Conservation (phyloP, 2,329 filamentous ascomycete genomes). For the Verticillium dahliae region DNA sequence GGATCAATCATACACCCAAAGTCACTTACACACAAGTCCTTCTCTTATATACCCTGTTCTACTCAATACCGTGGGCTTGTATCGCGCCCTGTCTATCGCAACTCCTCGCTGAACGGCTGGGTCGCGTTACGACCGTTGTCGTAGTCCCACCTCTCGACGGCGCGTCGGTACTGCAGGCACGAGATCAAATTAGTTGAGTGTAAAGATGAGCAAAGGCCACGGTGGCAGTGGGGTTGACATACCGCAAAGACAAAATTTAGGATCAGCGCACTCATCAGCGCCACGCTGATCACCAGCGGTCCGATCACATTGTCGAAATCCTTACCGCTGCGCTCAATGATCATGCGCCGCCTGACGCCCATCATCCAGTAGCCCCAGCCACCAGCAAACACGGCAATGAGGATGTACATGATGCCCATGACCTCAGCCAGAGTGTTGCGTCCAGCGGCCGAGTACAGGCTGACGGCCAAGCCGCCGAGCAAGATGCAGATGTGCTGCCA, state of each 20-base stretch:
- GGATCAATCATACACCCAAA: not conserved
- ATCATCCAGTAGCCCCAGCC: conserved; percentile 86
- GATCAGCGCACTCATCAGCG: conserved; percentile 70
- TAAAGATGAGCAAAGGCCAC: not conserved
- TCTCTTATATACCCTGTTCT: not conserved
- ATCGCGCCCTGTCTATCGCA: not conserved
- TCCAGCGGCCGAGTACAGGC: conserved; percentile 82
- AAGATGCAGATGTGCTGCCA: conserved; percentile 95
- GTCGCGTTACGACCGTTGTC: not conserved
- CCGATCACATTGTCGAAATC: conserved; percentile 89
- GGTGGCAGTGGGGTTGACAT: conserved; percentile 17
- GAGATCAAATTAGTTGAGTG: not conserved
- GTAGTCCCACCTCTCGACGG: not conserved
- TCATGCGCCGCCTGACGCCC: conserved; percentile 68
- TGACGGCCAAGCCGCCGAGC: conserved; percentile 75
- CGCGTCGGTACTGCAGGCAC: not conserved
- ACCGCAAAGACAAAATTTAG: conserved; percentile 89
- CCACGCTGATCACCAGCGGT: conserved; percentile 74
- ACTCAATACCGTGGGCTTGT: not conserved
- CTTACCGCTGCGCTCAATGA: conserved; percentile 76
- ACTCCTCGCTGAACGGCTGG: not conserved
- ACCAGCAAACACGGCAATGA: conserved; percentile 76
- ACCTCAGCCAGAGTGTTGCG: conserved; percentile 67
- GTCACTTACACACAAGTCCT: not conserved
- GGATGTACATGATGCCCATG: conserved; percentile 78